A percentile compares a stretch with the other conserved stretches of the same genome.
Conservation (phyloP, 2,329 filamentous ascomycete genomes). For the Diplocarpon rosae region DNA sequence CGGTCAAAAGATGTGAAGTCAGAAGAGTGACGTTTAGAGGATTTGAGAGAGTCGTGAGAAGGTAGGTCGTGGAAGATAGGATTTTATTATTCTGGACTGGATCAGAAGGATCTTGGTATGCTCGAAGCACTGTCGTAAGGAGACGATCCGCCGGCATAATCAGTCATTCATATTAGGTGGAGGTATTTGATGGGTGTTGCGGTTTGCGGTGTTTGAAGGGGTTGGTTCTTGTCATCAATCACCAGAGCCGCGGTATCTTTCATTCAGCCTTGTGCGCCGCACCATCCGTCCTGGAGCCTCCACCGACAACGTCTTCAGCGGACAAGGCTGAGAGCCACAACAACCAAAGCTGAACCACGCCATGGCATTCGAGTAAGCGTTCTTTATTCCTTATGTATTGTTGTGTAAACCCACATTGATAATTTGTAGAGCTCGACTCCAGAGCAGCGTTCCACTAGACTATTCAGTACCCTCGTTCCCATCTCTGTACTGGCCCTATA, state of each 20-base stretch:
- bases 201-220: not conserved
- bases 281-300: not conserved
- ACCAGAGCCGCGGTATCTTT: slow-evolving; percentile 9
- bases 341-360: not conserved
- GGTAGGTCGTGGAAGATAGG: slow-evolving; percentile 41
- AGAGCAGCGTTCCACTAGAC: slow-evolving; percentile 30
- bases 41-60: slow-evolving; percentile 46
- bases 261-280: slow-evolving; percentile 9
- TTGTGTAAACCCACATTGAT: slow-evolving; percentile 3
- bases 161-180: slow-evolving; percentile 8
- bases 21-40: slow-evolving; percentile 47
- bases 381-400: not conserved
- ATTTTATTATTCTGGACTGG: slow-evolving; percentile 22
- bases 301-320: not conserved
- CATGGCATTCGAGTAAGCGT: slow-evolving; percentile 17
- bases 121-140: slow-evolving; percentile 25
- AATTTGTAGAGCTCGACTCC: slow-evolving; percentile 16
- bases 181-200: slow-evolving; percentile 3
- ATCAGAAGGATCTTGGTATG: slow-evolving; percentile 23
- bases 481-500: slow-evolving; percentile 53
- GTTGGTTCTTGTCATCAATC: slow-evolving; percentile 2
- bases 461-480: slow-evolving; percentile 54
- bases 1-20: slow-evolving; percentile 44
- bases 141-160: slow-evolving; percentile 26
- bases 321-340: slow-evolving; percentile 4